Evolutionary conservation across 768 basidiomycete species (phyloP).

Genomic region (Ramaria sp.): DNA sequence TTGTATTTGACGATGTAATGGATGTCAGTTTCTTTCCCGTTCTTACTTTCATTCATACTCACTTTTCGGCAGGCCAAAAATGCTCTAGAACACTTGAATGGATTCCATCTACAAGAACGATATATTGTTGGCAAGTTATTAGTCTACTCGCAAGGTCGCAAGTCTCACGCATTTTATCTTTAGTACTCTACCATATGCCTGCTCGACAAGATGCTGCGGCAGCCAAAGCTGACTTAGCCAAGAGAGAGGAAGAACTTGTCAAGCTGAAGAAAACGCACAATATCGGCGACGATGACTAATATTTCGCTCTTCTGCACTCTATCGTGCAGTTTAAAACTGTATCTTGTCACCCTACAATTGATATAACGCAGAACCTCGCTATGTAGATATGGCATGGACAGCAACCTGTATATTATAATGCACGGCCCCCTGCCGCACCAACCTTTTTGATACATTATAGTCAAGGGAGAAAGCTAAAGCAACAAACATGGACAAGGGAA

Average conservation of each 20-base stretch:
- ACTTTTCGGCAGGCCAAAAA: conserved; percentile 70
- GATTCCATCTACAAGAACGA: conserved; percentile 95
- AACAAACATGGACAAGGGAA: not conserved
- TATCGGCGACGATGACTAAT: conserved; percentile 52
- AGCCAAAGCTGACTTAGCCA: conserved; percentile 84
- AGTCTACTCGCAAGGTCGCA: not conserved
- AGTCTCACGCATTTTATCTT: not conserved
- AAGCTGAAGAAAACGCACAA: conserved; percentile 80
- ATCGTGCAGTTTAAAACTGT: not conserved
- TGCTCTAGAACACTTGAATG: conserved; percentile 92
- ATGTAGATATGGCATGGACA: not conserved
- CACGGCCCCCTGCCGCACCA: not conserved
- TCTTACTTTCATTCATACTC: conserved; percentile 1
- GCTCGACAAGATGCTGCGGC: conserved; percentile 93
- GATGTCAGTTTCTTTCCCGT: conserved; percentile 44
- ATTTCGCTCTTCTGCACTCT: not conserved
- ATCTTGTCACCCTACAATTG: conserved; percentile 1
- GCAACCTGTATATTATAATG: not conserved
- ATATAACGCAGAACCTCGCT: not conserved
- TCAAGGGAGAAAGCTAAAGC: conserved; percentile 1
- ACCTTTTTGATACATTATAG: not conserved
- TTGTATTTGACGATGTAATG: conserved; percentile 95
- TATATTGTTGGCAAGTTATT: conserved; percentile 67
- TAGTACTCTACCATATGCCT: conserved; percentile 93
- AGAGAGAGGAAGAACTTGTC: conserved; percentile 81